A percentile compares a stretch with the other conserved stretches of the same genome.
Conservation (phyloP, 805 yeast genomes). For the Isabelozyma heimii region DNA sequence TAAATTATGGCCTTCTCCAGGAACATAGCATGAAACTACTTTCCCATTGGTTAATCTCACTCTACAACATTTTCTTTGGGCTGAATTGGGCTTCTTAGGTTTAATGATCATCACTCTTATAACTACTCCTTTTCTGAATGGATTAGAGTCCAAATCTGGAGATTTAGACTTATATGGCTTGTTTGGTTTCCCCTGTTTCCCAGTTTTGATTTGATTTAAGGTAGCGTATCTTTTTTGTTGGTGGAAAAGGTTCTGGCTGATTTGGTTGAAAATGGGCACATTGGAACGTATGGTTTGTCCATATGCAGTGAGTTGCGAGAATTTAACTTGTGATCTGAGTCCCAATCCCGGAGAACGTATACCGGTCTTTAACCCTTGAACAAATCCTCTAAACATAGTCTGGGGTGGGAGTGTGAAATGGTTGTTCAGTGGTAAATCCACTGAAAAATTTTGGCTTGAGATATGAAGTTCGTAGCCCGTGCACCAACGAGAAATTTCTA, state of each 20-base stretch:
- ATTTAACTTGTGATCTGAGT: neutral
- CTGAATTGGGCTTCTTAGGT: slow-evolving; percentile 98
- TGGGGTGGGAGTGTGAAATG: neutral
- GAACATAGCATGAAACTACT: slow-evolving; percentile 87
- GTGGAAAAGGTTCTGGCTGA: slow-evolving; percentile 4
- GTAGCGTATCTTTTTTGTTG: slow-evolving; percentile 60
- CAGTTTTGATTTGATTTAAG: slow-evolving; percentile 72
- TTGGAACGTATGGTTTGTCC: slow-evolving; percentile 11
- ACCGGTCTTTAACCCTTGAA: neutral
- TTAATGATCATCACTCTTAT: slow-evolving; percentile 90
- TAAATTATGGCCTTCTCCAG: slow-evolving; percentile 98
- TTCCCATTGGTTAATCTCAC: slow-evolving; percentile 90
- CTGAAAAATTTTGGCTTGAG: neutral
- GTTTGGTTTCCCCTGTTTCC: slow-evolving; percentile 48
- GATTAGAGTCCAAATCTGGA: slow-evolving; percentile 81
- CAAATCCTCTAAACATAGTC: neutral
- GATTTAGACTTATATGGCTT: slow-evolving; percentile 57
- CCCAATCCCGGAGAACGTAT: neutral
- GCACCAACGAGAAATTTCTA: neutral
- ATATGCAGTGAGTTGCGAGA: slow-evolving; percentile 7
- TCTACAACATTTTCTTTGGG: slow-evolving; percentile 95
- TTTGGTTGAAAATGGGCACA: slow-evolving; percentile 10
- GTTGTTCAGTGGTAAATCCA: neutral
- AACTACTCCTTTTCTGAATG: slow-evolving; percentile 91
- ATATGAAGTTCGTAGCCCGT: neutral